Percentiles rank a stretch among this genome's conserved stretches.
phyloP scores from a whole-genome alignment of 139 green algal genomes.

The Klebsormidium nitens region DNA sequence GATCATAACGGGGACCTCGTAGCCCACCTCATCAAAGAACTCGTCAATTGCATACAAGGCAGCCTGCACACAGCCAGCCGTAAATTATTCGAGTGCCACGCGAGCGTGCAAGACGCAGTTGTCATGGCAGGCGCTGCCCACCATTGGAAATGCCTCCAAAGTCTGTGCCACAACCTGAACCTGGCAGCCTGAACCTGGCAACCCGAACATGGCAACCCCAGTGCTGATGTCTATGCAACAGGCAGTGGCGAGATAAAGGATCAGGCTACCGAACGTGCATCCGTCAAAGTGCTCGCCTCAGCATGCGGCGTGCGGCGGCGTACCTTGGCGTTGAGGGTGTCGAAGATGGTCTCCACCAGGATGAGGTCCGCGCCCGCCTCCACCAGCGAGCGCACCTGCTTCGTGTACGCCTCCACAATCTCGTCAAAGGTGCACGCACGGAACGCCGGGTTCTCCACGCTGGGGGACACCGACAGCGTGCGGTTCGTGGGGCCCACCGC shows the following conservation, averaged over 20 bases:
- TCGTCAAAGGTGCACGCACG: slow-evolving; percentile 92
- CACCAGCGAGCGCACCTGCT: slow-evolving; percentile 79
- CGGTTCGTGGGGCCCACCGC: slow-evolving; percentile 95
- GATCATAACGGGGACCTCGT: slow-evolving; percentile 88
- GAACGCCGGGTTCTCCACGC: slow-evolving; percentile 94
- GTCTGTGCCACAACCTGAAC: no score
- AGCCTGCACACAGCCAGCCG: slow-evolving; percentile 38
- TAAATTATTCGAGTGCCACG: background rate
- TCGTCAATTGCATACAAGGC: slow-evolving; percentile 89
- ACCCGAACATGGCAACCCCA: no score
- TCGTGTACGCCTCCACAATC: slow-evolving; percentile 82
- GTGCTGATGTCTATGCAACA: no score
- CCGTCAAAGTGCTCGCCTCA: no score
- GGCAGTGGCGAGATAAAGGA: no score
- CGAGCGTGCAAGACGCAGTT: background rate
- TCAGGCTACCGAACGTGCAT: no score
- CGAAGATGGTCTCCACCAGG: slow-evolving; percentile 98
- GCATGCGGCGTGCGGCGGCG: no score
- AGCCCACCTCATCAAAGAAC: slow-evolving; percentile 74
- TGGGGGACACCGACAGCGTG: slow-evolving; percentile 90
- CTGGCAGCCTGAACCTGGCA: no score
- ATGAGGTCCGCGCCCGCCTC: slow-evolving; percentile 92
- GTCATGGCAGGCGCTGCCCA: no score
- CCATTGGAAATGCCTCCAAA: no score
- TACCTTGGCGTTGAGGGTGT: slow-evolving; percentile 92